phyloP scores from a whole-genome alignment of 768 basidiomycete genomes.

The Guyanaporus albipodus region DNA sequence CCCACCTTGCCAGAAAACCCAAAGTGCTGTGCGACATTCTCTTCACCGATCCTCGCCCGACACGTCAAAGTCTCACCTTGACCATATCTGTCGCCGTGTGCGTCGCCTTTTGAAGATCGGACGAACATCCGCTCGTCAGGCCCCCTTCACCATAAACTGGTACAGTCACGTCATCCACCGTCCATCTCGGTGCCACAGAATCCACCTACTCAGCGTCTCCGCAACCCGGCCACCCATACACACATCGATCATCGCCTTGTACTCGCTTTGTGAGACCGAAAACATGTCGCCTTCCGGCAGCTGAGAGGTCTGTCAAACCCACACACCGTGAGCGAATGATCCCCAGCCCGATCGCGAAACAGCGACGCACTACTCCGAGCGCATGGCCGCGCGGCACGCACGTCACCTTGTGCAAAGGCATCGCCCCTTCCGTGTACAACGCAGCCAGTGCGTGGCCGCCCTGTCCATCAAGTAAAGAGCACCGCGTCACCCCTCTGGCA shows the following conservation, averaged over 20 bases:
- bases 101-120: slow-evolving; percentile 81
- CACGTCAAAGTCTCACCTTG: slow-evolving; percentile 49
- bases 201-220: slow-evolving; percentile 81
- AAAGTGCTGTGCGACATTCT: slow-evolving; percentile 48
- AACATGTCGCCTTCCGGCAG: slow-evolving; percentile 75
- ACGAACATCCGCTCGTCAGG: slow-evolving; percentile 88
- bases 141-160: slow-evolving; percentile 89
- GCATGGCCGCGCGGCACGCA: slow-evolving; percentile 96
- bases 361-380: slow-evolving; percentile 68
- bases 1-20: slow-evolving; percentile 78
- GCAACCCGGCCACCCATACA: slow-evolving; percentile 94
- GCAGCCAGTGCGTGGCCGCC: slow-evolving; percentile 95
- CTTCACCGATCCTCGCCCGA: not conserved
- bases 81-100: slow-evolving; percentile 82
- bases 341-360: not conserved
- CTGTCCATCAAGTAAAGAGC: slow-evolving; percentile 37
- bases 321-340: slow-evolving; percentile 12
- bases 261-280: slow-evolving; percentile 71
- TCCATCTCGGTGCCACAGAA: no score
- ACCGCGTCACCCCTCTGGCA: not conserved
- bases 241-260: slow-evolving; percentile 82
- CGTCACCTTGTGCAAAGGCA: slow-evolving; percentile 97
- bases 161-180: no score
- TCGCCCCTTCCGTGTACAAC: slow-evolving; percentile 90
- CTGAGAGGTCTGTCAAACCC: slow-evolving; percentile 55